phyloP scores from a whole-genome alignment of 768 basidiomycete genomes.

The Punctularia strigosozonata region DNA sequence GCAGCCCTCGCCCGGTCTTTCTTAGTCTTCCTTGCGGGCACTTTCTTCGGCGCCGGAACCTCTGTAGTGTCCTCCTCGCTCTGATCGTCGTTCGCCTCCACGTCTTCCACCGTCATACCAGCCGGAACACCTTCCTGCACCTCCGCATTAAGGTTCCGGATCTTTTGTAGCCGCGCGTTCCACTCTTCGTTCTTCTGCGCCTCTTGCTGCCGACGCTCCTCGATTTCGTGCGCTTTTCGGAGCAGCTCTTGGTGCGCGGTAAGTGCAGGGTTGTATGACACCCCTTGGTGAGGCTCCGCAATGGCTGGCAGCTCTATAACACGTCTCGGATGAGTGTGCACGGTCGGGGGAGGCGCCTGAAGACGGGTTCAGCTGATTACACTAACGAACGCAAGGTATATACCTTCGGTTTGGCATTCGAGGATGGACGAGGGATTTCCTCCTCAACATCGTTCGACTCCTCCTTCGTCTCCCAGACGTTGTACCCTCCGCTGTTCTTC shows the following conservation, averaged over 20 bases:
- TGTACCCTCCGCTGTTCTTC: conserved; percentile 53
- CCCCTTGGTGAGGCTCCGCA: conserved; percentile 62
- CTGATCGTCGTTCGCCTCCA: conserved; percentile 26
- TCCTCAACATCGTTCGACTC: conserved; percentile 29
- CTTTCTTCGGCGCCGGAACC: conserved; percentile 24
- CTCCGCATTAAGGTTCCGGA: conserved; percentile 22
- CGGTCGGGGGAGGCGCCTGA: too few relatives aligned
- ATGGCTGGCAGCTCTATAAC: conserved; percentile 57
- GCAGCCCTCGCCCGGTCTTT: conserved; percentile 61
- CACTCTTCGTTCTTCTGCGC: conserved; percentile 39
- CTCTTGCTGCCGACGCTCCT: conserved; percentile 44
- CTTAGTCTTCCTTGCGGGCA: conserved; percentile 42
- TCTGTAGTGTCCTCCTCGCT: conserved; percentile 15
- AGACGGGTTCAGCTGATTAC: too few relatives aligned
- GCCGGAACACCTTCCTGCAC: conserved; percentile 26
- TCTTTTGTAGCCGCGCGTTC: conserved; percentile 44
- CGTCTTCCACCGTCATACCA: conserved; percentile 57
- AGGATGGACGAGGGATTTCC: too few relatives aligned
- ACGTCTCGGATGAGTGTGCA: conserved; percentile 22
- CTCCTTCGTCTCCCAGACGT: conserved; percentile 41
- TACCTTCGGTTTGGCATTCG: too few relatives aligned
- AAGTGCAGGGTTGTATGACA: conserved; percentile 82
- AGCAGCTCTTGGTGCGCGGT: conserved; percentile 65
- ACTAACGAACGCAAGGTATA: too few relatives aligned
- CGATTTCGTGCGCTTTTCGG: conserved; percentile 50